Conservation (phyloP, 805 yeast genomes). For the Candida ipomoeae region DNA sequence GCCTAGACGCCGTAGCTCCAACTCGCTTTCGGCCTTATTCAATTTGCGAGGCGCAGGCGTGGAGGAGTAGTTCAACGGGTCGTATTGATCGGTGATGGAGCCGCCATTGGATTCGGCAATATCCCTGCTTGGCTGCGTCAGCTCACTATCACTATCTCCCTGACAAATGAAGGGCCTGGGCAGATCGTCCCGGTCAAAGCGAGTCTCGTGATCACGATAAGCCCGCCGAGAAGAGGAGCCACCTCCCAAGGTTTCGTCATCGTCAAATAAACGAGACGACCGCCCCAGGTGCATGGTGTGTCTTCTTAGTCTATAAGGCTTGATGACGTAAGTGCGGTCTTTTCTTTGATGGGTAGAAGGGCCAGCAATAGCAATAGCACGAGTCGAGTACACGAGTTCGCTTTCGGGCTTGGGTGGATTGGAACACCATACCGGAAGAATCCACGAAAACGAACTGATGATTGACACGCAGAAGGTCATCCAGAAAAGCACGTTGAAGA, state of each 20-base stretch:
- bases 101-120: background rate
- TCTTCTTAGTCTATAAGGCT: slow-evolving; percentile 6
- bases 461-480: slow-evolving; percentile 21
- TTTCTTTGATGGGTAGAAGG: background rate
- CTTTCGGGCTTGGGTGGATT: slow-evolving; percentile 36
- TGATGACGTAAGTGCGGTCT: background rate
- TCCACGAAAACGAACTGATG: slow-evolving; percentile 32
- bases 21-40: slow-evolving; percentile 9
- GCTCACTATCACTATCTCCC: background rate
- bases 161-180: background rate
- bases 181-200: background rate
- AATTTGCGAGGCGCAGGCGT: background rate
- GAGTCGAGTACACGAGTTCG: slow-evolving; percentile 10
- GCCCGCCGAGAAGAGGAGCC: background rate
- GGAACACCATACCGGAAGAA: slow-evolving; percentile 48
- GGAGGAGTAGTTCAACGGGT: background rate
- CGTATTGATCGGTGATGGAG: background rate
- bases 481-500: slow-evolving; percentile 44
- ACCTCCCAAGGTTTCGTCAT: slow-evolving; percentile 18
- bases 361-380: background rate
- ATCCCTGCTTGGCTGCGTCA: background rate
- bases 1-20: slow-evolving; percentile 33
- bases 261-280: slow-evolving; percentile 13
- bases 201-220: background rate
- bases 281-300: background rate